Evolutionary conservation across 2,329 filamentous ascomycete species (phyloP), one percentile per base, ranked within the genome.

Genomic region (Fusarium pilosicola): DNA sequence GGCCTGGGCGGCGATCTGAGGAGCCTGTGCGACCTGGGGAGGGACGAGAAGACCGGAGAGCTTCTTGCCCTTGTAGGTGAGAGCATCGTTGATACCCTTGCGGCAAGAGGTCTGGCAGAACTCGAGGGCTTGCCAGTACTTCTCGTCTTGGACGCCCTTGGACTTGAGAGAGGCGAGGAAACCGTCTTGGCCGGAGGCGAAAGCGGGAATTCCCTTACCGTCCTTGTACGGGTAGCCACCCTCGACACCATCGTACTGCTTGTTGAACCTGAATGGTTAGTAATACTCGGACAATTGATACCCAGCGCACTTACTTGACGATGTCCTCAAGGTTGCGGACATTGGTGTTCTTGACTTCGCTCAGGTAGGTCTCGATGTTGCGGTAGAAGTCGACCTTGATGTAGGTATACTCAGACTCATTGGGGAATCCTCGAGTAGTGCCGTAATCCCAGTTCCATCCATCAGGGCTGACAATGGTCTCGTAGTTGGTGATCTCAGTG

Each of bases 371-470:
- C 62, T 87, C 86, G 79, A 94, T 85, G 77, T 88, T 85, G 77
- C 86, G 87, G 81, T 92, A 92, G 76, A 92, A 92, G 78, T 93
- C 90, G 0, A 91, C 89, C 80, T 93, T 94, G 73, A 94, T 86
- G 55, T 92, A 89, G 0, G 90, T 93, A 81, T 91, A 94, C 79
- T 94, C 92, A 20, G 90, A 93, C 81, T 94, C 89, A 68, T 94
- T 93, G n/a, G 90, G 83, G 75, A 84, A 90, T 6, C 91, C 90
- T 8, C 91, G 87, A 3, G 84, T 86, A 11, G 74, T 85, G 20
- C 92, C 91, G 71, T 89, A 92, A 76, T 93, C 91, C 88, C 93
- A 95, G 80, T 94, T 85, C 92, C 92, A 95, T n/a, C 91, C 91
- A 55, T 88, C 80, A 1, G 89, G 91, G 38, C 87, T 70, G 18